Evolutionary conservation across 1,284 basidiomycete species (phyloP).

Genomic region (Leccinum insolens): DNA sequence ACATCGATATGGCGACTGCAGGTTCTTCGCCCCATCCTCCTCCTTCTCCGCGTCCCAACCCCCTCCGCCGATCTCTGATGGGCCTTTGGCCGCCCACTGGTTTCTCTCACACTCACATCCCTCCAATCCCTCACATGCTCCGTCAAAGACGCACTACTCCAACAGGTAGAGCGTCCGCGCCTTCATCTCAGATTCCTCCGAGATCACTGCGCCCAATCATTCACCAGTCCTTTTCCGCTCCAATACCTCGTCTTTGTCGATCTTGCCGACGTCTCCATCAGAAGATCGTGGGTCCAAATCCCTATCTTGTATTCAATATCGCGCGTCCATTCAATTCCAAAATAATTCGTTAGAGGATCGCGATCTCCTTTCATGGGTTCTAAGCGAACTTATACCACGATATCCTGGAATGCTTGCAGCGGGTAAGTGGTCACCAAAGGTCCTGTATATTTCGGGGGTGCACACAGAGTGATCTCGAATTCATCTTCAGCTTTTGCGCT

Average conservation of each 20-base stretch:
- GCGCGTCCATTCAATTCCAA: slow-evolving; percentile 8
- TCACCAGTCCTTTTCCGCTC: slow-evolving; percentile 44
- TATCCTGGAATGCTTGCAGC: slow-evolving; percentile 81
- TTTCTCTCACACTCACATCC: slow-evolving; percentile 43
- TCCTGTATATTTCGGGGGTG: not conserved
- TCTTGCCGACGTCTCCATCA: slow-evolving; percentile 54
- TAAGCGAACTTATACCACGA: slow-evolving; percentile 66
- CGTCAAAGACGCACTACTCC: slow-evolving; percentile 46
- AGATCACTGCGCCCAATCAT: too few species aligned
- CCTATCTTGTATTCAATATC: too few species aligned
- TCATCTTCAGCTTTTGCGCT: slow-evolving; percentile 63
- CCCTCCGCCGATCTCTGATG: slow-evolving; percentile 52
- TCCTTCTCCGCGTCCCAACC: slow-evolving; percentile 18
- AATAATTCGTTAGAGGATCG: slow-evolving; percentile 52
- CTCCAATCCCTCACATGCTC: slow-evolving; percentile 43
- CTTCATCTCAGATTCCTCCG: slow-evolving; percentile 45
- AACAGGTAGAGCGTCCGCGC: slow-evolving; percentile 57
- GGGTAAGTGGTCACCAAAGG: slow-evolving; percentile 43
- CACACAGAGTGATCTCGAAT: slow-evolving; percentile 3
- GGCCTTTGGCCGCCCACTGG: slow-evolving; percentile 64
- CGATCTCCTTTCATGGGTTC: slow-evolving; percentile 63
- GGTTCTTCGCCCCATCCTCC: slow-evolving; percentile 42
- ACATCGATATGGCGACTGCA: slow-evolving; percentile 62
- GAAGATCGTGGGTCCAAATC: too few species aligned
- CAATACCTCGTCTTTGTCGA: slow-evolving; percentile 77